These are phyloP conservation scores for Meripilus lineatus DNA, from an alignment of 1,284 basidiomycete genomes.

Conservation along the genomic window DNA sequence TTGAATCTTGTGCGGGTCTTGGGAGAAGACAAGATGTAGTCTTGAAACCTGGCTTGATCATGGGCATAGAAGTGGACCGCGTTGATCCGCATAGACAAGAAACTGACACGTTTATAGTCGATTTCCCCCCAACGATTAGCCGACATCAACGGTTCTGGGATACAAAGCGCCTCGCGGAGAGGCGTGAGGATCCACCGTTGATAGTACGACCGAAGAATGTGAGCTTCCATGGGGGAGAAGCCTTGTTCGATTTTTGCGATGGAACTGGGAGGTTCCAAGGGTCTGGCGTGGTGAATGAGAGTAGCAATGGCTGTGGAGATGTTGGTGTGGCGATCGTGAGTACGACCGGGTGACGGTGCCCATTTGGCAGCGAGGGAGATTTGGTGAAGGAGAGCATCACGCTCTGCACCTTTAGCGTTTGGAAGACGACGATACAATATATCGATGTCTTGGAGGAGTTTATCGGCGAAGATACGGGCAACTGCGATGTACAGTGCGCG, in stretches of 20 bases:
- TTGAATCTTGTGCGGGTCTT: slow-evolving; percentile 49
- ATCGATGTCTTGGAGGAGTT: slow-evolving; percentile 43
- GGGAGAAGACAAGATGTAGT: slow-evolving; percentile 52
- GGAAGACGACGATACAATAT: slow-evolving; percentile 31
- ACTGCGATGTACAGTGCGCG: slow-evolving; percentile 60
- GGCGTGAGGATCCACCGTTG: slow-evolving; percentile 52
- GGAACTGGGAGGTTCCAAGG: slow-evolving; percentile 6
- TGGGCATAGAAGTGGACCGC: slow-evolving; percentile 47
- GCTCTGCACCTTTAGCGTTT: slow-evolving; percentile 25
- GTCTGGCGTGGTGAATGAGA: slow-evolving; percentile 36
- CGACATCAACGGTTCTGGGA: slow-evolving; percentile 62
- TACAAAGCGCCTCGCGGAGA: slow-evolving; percentile 39
- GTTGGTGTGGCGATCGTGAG: slow-evolving; percentile 60
- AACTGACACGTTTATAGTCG: slow-evolving; percentile 49
- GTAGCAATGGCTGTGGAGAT: slow-evolving; percentile 57
- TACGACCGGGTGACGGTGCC: slow-evolving; percentile 54
- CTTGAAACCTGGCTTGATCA: slow-evolving; percentile 51
- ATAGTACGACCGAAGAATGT: slow-evolving; percentile 45
- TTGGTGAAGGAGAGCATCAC: slow-evolving; percentile 32
- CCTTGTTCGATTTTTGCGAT: too few relatives aligned
- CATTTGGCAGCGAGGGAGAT: slow-evolving; percentile 63
- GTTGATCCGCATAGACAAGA: slow-evolving; percentile 57
- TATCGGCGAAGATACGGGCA: slow-evolving; percentile 52
- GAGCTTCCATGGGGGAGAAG: slow-evolving; percentile 25
- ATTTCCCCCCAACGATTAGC: slow-evolving; percentile 54